Conservation (phyloP, 2,329 filamentous ascomycete genomes). For the Stagonosporopsis cucurbitacearum region DNA sequence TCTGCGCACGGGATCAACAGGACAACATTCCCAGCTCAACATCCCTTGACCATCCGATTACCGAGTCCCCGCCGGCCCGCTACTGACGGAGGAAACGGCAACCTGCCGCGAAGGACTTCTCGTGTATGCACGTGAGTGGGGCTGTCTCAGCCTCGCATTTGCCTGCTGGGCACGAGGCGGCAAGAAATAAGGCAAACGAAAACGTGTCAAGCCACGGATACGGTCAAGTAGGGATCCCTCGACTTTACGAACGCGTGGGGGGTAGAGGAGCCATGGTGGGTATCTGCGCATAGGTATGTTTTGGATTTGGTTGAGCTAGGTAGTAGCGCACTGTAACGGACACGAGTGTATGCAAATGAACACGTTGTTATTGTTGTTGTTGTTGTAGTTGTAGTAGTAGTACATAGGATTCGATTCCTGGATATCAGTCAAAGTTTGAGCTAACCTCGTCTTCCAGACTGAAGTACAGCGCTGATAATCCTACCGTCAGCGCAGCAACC, state of each 20-base stretch:
- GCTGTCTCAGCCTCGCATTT: constrained; percentile 17
- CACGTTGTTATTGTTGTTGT: too few species aligned
- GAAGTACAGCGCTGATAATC: constrained; percentile 16
- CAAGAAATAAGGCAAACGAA: constrained; percentile 12
- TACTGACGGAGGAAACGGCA: not conserved
- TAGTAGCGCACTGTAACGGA: too few species aligned
- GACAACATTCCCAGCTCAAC: too few species aligned
- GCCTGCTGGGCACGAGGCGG: constrained; percentile 10
- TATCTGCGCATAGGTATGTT: not conserved
- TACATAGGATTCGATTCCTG: not conserved
- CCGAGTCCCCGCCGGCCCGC: not conserved
- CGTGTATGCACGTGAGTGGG: constrained; percentile 13
- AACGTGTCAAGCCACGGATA: constrained; percentile 14
- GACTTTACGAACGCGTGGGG: not conserved
- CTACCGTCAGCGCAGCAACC: constrained; percentile 17
- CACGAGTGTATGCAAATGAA: too few species aligned
- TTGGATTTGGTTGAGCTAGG: too few species aligned
- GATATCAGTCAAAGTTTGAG: not conserved
- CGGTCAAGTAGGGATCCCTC: not conserved
- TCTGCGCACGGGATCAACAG: too few species aligned
- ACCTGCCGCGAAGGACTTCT: constrained; percentile 2
- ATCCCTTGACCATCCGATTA: not conserved
- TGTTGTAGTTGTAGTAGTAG: too few species aligned
- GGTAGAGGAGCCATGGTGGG: not conserved
- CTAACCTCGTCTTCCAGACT: constrained; percentile 12